Conservation (phyloP, 164 flowering plant species). For the Dillenia suffruticosa region DNA sequence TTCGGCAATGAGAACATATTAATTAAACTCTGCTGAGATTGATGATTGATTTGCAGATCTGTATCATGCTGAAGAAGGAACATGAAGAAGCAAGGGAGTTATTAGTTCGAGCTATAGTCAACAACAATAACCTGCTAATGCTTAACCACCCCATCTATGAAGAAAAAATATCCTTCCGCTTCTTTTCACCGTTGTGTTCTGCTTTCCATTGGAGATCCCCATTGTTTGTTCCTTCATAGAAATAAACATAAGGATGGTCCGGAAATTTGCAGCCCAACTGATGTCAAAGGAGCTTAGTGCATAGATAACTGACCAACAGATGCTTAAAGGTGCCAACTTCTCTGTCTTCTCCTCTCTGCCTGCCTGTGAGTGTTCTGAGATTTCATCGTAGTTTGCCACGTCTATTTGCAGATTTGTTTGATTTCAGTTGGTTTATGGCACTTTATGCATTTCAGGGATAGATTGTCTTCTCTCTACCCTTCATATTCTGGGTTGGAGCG, state of each 20-base stretch:
- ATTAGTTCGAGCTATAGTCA: conserved; percentile 76
- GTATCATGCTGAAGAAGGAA: conserved; percentile 83
- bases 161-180: conserved; percentile 76
- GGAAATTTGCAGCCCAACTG: conserved; percentile 44
- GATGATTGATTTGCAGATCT: conserved; percentile 48
- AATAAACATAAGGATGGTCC: conserved; percentile 43
- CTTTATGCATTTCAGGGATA: not conserved
- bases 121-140: conserved; percentile 81
- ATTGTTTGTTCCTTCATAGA: conserved; percentile 31
- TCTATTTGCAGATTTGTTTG: not conserved
- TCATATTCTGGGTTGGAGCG: not conserved
- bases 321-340: conserved; percentile 2
- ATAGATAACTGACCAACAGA: conserved; percentile 4
- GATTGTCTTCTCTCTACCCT: not conserved
- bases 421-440: not conserved
- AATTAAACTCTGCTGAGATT: not conserved
- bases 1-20: too few relatives aligned
- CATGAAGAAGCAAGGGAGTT: conserved; percentile 90
- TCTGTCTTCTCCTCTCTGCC: not conserved
- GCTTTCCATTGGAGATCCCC: not conserved
- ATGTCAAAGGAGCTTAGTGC: conserved; percentile 28
- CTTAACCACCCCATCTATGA: conserved; percentile 72
- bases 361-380: not conserved
- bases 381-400: too few relatives aligned
- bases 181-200: not conserved